Base-by-base conservation (phyloP, 495 filamentous ascomycete genomes). In the Immersiella caudata region DNA sequence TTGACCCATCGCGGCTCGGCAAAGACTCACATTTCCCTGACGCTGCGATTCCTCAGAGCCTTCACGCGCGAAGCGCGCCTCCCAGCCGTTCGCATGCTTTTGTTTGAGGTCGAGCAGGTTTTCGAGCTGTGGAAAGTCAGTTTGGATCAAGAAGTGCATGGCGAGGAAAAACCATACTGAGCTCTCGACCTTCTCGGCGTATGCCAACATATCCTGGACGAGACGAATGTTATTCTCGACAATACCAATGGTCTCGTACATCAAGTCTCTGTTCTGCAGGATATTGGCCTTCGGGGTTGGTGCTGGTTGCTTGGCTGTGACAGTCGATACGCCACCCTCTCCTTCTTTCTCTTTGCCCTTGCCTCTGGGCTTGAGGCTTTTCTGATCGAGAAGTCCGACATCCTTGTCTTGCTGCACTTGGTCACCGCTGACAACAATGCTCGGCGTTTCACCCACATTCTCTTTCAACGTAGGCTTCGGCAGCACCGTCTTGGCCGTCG, bases 61-160 rank as follows among this genome's bases (percentile, higher is more conserved):
- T 59, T 72, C 62, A 21, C 62, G 60, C 0, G 70, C 64, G 40
- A 65, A 69, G 8, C 71, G 67, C 0, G 75, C 72, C 52, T 77
- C 75, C 55, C 62, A 68, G 7, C 69, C 69, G 40, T 66, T 74
- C 6, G 74, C 67, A n/a, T 77, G 69, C 49, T 74, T 76, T 25
- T 69, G 66, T 60, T 77, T 77, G 9, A 74, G 60, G n/a, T 73
- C 66, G 6, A 73, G 67, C 8, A 73, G 64, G 16, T 71, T 63
- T 27, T 69, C 63, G 29, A 73, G 52, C 64, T 70, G 3, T n/a
- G 20, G 2, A 6, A 40, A 16, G 60, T 60, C 35, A 50, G 27
- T 36, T 21, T 20, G 22, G 12, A 7, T 3, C 49, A n/a, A n/a
- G n/a, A n/a, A n/a, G 26, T 18, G 24, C 5, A 1, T 24, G 9